These are phyloP conservation scores for Xylaria castorea DNA, from an alignment of 495 filamentous ascomycete genomes.

Conservation along the genomic window DNA sequence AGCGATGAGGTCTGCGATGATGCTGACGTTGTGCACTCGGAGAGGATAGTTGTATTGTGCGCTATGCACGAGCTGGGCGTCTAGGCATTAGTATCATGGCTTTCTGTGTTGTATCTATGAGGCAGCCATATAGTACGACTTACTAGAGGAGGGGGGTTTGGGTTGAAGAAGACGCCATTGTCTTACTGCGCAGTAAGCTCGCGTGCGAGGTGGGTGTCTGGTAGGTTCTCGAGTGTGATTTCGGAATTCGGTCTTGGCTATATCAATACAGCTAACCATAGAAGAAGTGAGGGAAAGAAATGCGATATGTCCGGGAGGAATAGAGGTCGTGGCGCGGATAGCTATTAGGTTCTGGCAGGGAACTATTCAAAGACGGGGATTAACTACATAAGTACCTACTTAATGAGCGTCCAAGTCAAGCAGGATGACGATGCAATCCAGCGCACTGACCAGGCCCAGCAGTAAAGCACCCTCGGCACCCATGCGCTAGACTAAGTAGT, in stretches of 20 bases:
- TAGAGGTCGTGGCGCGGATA: background rate
- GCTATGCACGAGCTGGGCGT: conserved; percentile 82
- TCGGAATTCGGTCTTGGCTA: background rate
- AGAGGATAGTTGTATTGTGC: conserved; percentile 86
- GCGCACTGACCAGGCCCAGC: background rate
- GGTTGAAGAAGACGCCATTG: conserved; percentile 83
- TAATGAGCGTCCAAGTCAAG: background rate
- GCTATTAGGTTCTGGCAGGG: background rate
- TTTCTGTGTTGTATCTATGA: background rate
- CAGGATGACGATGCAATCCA: conserved; percentile 23
- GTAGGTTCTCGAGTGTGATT: background rate
- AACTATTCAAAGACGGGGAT: background rate
- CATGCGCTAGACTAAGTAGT: no score
- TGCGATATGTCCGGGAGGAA: background rate
- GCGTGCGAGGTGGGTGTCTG: background rate
- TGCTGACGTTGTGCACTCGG: conserved; percentile 85
- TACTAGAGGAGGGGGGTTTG: conserved; percentile 83
- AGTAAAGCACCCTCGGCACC: no score
- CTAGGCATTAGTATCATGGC: background rate
- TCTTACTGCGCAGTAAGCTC: background rate
- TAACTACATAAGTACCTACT: no score
- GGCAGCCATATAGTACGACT: conserved; percentile 37
- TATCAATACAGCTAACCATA: background rate
- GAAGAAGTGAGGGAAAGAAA: background rate
- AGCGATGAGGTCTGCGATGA: conserved; percentile 79